Conservation (phyloP, 2,329 filamentous ascomycete species). For the Pseudogymnoascus sp. region DNA sequence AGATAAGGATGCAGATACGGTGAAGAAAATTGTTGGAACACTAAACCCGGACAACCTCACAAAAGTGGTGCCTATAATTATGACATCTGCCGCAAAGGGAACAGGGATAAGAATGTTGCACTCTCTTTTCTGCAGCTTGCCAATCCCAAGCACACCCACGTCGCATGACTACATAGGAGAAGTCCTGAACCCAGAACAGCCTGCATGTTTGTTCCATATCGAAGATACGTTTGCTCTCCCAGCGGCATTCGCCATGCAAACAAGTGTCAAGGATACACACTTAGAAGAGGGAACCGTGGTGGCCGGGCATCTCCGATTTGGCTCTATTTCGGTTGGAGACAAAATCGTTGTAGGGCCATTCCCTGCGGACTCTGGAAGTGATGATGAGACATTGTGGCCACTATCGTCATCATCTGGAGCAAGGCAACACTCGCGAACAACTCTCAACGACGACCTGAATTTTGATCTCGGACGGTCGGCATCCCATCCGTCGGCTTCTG, state of each 20-base stretch:
- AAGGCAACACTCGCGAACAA: neutral
- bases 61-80: conserved; percentile 67
- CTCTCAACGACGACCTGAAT: neutral
- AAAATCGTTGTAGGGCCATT: conserved; percentile 74
- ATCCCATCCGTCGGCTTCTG: conserved; percentile 47
- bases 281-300: conserved; percentile 61
- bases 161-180: conserved; percentile 47
- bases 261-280: conserved; percentile 33
- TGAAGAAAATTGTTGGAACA: conserved; percentile 45
- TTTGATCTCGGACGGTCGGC: conserved; percentile 33
- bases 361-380: conserved; percentile 44
- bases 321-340: conserved; percentile 69
- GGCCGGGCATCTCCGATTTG: conserved; percentile 76
- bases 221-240: conserved; percentile 81
- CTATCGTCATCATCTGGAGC: neutral
- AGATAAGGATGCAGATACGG: conserved; percentile 47
- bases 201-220: conserved; percentile 70
- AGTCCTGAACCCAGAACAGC: conserved; percentile 50
- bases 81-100: conserved; percentile 82
- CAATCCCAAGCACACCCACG: conserved; percentile 53
- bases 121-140: conserved; percentile 69
- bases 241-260: conserved; percentile 47
- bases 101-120: conserved; percentile 75
- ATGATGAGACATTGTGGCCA: conserved; percentile 11
- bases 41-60: conserved; percentile 35